Percentiles rank a stretch among this genome's conserved stretches.
Evolutionary conservation across 495 filamentous ascomycete species (phyloP).

Genomic region (Penicillium salamii): DNA sequence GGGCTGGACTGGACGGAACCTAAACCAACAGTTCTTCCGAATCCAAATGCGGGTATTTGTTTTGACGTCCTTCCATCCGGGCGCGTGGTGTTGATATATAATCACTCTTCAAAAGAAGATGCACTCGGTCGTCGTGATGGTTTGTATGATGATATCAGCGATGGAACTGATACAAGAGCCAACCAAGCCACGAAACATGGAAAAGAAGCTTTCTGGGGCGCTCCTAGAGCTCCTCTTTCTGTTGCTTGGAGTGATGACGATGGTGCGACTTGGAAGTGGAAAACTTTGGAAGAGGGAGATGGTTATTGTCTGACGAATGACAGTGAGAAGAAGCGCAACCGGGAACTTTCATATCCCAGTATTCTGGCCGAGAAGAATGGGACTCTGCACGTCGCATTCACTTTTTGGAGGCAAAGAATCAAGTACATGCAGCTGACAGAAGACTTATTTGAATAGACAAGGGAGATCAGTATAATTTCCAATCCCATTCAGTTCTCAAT

Average conservation of each 20-base stretch:
- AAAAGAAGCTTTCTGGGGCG: conserved; percentile 28
- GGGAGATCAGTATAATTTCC: background rate
- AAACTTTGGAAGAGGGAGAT: conserved; percentile 22
- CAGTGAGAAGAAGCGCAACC: conserved; percentile 23
- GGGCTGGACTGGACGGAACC: conserved; percentile 22
- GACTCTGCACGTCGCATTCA: conserved; percentile 20
- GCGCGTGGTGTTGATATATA: conserved; percentile 21
- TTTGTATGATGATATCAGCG: conserved; percentile 26
- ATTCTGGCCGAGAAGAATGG: conserved; percentile 14
- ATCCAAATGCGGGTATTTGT: conserved; percentile 25
- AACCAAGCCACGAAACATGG: conserved; percentile 20
- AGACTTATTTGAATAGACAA: conserved; percentile 13
- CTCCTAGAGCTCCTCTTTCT: conserved; percentile 20
- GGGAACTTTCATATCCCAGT: conserved; percentile 25
- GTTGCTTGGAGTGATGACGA: conserved; percentile 27
- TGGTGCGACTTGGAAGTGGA: conserved; percentile 14
- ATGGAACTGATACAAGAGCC: conserved; percentile 15
- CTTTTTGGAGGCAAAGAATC: conserved; percentile 26
- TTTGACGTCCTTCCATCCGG: conserved; percentile 24
- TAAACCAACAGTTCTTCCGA: conserved; percentile 15
- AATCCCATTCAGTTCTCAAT: too few relatives aligned
- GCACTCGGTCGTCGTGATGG: conserved; percentile 22
- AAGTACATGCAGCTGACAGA: conserved; percentile 19
- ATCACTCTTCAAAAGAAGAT: conserved; percentile 22
- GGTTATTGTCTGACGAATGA: conserved; percentile 26